Evolutionary conservation across 768 basidiomycete genomes (phyloP).

Genomic region (Boletus fagicola): DNA sequence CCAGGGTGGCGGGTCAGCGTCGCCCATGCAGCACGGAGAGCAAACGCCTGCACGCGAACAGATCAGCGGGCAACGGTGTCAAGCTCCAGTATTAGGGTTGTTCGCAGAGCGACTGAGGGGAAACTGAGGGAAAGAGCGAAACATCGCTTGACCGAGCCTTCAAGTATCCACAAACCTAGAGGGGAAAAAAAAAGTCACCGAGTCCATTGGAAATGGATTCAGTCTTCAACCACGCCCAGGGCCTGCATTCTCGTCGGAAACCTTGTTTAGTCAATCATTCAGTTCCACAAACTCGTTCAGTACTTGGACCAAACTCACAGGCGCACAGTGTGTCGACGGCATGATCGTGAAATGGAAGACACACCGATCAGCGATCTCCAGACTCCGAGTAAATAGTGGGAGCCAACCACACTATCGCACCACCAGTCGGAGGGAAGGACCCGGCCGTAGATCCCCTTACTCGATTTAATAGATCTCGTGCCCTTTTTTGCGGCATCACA

Average conservation of each 20-base stretch:
- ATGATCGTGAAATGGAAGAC: constrained; percentile 4
- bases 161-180: background rate
- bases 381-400: background rate
- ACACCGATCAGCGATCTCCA: background rate
- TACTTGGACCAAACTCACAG: background rate
- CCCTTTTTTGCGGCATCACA: background rate
- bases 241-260: constrained; percentile 6
- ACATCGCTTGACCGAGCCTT: background rate
- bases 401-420: background rate
- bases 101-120: background rate
- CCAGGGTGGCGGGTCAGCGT: background rate
- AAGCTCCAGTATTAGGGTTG: background rate
- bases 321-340: background rate
- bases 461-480: constrained; percentile 2
- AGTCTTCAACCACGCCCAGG: background rate
- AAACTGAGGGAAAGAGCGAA: background rate
- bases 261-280: background rate
- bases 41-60: background rate
- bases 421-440: background rate
- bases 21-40: background rate
- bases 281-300: background rate
- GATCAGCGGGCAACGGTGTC: background rate
- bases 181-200: background rate
- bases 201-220: background rate
- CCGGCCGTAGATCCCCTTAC: background rate